Conservation (phyloP, 306 rosid genomes). For the Fragaria iinumae region DNA sequence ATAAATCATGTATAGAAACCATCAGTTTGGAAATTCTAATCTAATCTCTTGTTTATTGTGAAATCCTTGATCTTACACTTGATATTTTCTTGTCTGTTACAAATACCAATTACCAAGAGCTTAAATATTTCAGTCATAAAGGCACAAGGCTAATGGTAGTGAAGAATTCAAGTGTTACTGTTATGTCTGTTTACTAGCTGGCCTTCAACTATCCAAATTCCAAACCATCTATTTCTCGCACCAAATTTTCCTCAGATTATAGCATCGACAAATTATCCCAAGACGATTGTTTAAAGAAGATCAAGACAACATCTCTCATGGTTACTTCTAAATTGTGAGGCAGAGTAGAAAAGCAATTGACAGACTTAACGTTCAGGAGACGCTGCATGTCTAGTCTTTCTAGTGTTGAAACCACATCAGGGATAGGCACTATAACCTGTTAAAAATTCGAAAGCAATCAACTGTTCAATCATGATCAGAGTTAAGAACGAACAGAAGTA, state of each 20-base stretch:
- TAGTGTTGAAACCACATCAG: background rate
- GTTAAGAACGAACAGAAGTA: background rate
- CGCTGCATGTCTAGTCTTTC: background rate
- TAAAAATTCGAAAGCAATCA: background rate
- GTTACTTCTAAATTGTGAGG: no score
- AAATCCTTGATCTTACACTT: background rate
- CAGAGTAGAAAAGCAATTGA: no score
- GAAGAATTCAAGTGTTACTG: background rate
- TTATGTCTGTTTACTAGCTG: background rate
- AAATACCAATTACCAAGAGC: background rate
- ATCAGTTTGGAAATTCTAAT: background rate
- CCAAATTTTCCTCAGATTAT: no score
- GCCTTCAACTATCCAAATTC: background rate
- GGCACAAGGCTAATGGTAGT: background rate
- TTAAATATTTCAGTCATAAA: background rate
- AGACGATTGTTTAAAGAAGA: no score
- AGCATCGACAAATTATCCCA: no score
- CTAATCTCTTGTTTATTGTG: background rate
- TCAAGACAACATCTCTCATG: no score
- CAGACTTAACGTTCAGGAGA: no score
- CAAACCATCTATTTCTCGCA: background rate
- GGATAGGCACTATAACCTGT: background rate
- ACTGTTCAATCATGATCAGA: background rate
- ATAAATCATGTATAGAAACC: slow-evolving; percentile 19
- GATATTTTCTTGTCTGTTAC: no score